Evolutionary conservation across 345 rosid species (phyloP).

Genomic region (Acer campestre): DNA sequence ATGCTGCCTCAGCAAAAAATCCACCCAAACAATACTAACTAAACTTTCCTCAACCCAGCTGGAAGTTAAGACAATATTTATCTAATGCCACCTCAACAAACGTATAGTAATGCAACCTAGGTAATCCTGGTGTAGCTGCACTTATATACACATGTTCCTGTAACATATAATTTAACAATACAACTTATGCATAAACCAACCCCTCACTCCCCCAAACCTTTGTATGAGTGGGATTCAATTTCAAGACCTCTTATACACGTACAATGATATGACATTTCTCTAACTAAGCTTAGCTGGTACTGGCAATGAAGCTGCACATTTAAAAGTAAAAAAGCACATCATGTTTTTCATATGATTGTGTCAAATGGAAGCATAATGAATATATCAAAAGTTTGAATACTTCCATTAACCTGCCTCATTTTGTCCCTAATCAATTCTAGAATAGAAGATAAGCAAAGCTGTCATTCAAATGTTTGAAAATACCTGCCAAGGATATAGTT

Average conservation of each 20-base stretch:
- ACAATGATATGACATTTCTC: neutral
- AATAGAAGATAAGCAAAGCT: neutral
- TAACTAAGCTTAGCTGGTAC: neutral
- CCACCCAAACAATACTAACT: neutral
- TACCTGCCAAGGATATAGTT: conserved; percentile 98
- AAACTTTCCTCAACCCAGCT: neutral
- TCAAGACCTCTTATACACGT: neutral
- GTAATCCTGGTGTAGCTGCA: neutral
- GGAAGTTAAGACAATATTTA: neutral
- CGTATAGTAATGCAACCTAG: neutral
- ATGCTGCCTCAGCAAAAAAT: neutral
- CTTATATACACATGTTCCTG: too few relatives aligned
- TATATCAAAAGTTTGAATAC: neutral
- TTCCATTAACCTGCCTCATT: neutral
- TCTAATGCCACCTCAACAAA: neutral
- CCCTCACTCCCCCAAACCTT: neutral
- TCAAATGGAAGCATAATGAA: neutral
- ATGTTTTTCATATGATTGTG: neutral
- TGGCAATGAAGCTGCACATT: neutral
- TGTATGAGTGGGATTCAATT: neutral
- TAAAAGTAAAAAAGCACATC: neutral
- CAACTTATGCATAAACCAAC: neutral
- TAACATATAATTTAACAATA: neutral
- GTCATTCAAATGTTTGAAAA: conserved; percentile 4
- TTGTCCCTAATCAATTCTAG: neutral